Conservation (phyloP, 345 rosid genomes). For the Mercurialis annua region DNA sequence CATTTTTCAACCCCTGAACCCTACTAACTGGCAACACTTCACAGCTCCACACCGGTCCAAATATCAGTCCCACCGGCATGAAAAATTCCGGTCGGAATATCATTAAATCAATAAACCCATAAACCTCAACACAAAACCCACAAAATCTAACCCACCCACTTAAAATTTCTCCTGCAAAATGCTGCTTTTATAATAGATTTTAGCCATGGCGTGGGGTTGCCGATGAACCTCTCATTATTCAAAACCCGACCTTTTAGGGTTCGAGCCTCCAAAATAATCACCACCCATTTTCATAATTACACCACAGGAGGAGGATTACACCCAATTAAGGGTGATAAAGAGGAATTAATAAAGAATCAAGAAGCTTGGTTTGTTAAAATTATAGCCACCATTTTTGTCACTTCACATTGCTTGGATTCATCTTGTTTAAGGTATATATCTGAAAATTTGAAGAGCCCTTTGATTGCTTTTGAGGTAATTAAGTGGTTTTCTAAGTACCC, state of each 20-base stretch:
- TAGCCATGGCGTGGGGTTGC: conserved; percentile 44
- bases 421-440: conserved; percentile 50
- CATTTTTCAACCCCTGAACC: neutral
- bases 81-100: neutral
- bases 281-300: conserved; percentile 41
- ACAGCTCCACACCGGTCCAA: neutral
- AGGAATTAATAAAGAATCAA: conserved; percentile 21
- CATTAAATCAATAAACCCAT: neutral
- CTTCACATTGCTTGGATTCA: conserved; percentile 35
- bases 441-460: conserved; percentile 54
- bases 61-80: neutral
- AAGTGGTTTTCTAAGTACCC: conserved; percentile 53
- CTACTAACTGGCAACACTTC: neutral
- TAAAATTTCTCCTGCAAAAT: conserved; percentile 2
- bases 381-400: conserved; percentile 51
- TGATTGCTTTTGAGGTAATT: conserved; percentile 58
- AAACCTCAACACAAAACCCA: neutral
- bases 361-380: conserved; percentile 81
- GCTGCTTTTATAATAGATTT: neutral
- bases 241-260: conserved; percentile 39
- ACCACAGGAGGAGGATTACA: conserved; percentile 50
- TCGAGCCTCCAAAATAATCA: conserved; percentile 49
- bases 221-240: conserved; percentile 44
- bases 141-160: neutral
- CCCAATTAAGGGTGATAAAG: conserved; percentile 30